Base-by-base conservation (phyloP, 306 rosid species). In the Prosopis cineraria region DNA sequence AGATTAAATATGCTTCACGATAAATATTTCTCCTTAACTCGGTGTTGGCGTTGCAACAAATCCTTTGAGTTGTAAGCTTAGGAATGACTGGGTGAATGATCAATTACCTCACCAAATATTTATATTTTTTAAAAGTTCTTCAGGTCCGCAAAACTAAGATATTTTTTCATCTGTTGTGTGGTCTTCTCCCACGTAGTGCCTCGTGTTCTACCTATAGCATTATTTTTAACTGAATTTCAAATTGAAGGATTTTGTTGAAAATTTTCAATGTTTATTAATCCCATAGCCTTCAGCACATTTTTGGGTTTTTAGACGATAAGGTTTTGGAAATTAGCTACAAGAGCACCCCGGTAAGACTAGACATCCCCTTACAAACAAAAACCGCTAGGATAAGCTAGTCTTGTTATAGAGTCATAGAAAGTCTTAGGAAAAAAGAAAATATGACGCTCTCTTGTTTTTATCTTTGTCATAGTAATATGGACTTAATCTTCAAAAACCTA, bases 281-380 rank as follows among this genome's bases (percentile, higher is more conserved):
- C 13, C 34, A 24, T 47, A 52, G 58, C 44, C 41, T 33, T 52
- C 64, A 50, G 31, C 63, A 20, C 17, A 36, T 22, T 30, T 31
- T 43, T 50, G 19, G 71, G 10, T 50, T 30, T 58, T 30, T 66
- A 64, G 16, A 50, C 24, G 20, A 24, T 41, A 31, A 17, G 29
- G 70, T 48, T 81, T 78, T 70, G 44, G 55, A 63, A 50, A 33
- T 27, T 81, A 47, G 70, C 75, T 69, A 56, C 33, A 4, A 5
- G 53, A 36, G 53, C 13, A n/a, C 70, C 17, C 29, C 10, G 48
- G 16, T 67, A 52, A 65, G 10, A 41, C 52, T 80, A 33, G 58
- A 68, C 48, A 45, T 37, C 68, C 48, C 69, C 59, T 36, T 13
- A 50, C 43, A 50, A 67, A 56, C 22, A 10, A 4, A 64, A 75